Evolutionary conservation across 108 stramenopile genomes (phyloP).

Genomic region (Skeletonema costatum): DNA sequence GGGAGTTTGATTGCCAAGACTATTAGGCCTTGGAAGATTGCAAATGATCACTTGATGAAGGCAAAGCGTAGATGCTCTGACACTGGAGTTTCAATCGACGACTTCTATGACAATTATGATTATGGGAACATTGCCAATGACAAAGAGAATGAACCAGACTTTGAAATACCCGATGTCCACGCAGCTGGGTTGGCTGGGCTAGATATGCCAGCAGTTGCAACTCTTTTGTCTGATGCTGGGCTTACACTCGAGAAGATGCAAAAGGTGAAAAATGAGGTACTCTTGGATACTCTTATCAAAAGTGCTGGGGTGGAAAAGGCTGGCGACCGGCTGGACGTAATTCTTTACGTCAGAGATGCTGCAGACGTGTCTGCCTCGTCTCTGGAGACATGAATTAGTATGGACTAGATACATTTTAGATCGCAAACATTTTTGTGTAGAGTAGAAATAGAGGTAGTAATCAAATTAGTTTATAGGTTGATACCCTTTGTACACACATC

Average conservation of each 20-base stretch:
- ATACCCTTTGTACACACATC: neutral
- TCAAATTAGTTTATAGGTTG: neutral
- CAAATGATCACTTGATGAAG: neutral
- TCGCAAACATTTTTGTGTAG: neutral
- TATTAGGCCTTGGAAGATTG: neutral
- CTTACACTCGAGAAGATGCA: constrained; percentile 1
- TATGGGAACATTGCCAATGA: neutral
- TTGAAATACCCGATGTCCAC: neutral
- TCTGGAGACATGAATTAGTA: neutral
- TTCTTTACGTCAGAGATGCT: neutral
- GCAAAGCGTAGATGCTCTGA: neutral
- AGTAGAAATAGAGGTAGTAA: neutral
- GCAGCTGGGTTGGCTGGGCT: neutral
- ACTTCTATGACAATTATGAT: neutral
- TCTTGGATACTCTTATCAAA: neutral
- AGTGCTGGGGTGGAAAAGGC: neutral
- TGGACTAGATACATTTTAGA: neutral
- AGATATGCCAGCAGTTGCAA: neutral
- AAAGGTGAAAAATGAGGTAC: neutral
- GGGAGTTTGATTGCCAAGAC: neutral
- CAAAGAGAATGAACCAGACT: neutral
- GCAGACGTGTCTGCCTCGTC: neutral
- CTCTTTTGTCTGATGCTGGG: neutral
- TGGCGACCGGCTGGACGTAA: neutral
- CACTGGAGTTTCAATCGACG: neutral